Evolutionary conservation across 257 asterid genomes (phyloP), one percentile per base, ranked within the genome.

Genomic region (Paulownia fortunei): DNA sequence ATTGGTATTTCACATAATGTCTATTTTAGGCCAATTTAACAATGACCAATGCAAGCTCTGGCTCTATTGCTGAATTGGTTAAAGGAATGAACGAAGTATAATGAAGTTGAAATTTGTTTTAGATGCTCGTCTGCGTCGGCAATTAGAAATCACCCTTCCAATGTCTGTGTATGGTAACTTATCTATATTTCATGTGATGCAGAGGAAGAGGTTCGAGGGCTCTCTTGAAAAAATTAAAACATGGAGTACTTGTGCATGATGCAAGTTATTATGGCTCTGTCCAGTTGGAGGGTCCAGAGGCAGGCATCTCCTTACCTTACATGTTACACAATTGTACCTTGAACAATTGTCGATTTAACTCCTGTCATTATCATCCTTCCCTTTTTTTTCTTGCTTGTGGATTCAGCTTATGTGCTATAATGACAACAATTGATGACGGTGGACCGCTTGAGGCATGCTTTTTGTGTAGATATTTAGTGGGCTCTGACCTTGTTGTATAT

Each of bases 181-280:
- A 6, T 30, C 68, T 9, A 8, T 81, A 73, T 47, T 51, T 54
- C 71, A 42, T 77, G 61, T 82, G 58, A 84, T 82, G 86, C 86
- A 95, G 99, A 18, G 98, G 97, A 42, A 87, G 87, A 80, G 99
- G 99, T 49, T 91, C 98, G 26, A 89, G 96, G 83, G 94, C 97
- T 79, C 81, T 95, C 76, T 71, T 93, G 83, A 91, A 89, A 88
- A 90, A 87, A 77, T 63, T 88, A 62, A 87, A 84, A 67, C 54
- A 79, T 39, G 94, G 96, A 55, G 97, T 85, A 56, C 90, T 95
- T 78, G 83, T 91, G 80, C 97, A 95, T 75, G 98, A 95, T 52
- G 91, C 97, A 42, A 93, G 98, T 87, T 93, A 93, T 84, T 77
- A 69, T 81, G 78, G 88, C 32, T 83, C 86, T 69, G 81, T 91